These are phyloP conservation scores for Fomes fomentarius DNA, from an alignment of 1,284 basidiomycete species.

Conservation along the genomic window DNA sequence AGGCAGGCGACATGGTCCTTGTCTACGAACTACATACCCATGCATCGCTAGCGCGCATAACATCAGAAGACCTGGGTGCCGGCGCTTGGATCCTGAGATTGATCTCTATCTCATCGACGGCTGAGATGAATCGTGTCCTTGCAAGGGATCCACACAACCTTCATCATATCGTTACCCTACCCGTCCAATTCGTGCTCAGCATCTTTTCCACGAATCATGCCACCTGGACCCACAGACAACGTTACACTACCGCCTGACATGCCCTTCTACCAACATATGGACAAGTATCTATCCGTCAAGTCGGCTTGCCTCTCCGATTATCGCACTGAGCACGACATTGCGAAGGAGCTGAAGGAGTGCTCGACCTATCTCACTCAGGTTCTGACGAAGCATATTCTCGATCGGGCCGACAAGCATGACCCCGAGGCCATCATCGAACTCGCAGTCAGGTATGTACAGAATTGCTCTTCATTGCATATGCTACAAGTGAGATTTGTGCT, in stretches of 20 bases:
- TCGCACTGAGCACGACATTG: slow-evolving; percentile 2
- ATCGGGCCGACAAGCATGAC: slow-evolving; percentile 2
- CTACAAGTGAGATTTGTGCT: no score
- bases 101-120: neutral
- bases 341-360: neutral
- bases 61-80: neutral
- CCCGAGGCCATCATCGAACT: slow-evolving; percentile 12
- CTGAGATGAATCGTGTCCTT: no score
- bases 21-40: no score
- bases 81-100: neutral
- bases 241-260: neutral
- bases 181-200: no score
- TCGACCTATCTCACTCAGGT: slow-evolving; percentile 2
- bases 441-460: slow-evolving; percentile 8
- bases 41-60: neutral
- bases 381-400: neutral
- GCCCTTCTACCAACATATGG: slow-evolving; percentile 2
- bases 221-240: no score
- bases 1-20: no score
- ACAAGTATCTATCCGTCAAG: slow-evolving; percentile 4
- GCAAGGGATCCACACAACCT: no score
- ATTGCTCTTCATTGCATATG: neutral
- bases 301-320: slow-evolving; percentile 8
- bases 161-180: no score
- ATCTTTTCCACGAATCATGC: no score